A percentile compares a stretch with the other conserved stretches of the same genome.
Conservation (phyloP, 164 flowering plant species). For the Umbilicus rupestris region DNA sequence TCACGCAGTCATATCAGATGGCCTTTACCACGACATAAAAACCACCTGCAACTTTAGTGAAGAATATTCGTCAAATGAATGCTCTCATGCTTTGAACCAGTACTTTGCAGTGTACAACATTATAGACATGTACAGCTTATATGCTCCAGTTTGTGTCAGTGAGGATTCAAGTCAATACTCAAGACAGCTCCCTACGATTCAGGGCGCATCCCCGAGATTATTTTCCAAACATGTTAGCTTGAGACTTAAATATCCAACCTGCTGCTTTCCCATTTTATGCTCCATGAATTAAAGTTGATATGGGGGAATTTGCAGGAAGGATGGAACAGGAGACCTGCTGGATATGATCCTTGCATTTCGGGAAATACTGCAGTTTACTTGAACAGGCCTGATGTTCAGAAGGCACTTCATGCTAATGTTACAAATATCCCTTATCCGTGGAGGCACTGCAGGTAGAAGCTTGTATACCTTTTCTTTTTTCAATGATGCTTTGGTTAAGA, state of each 20-base stretch:
- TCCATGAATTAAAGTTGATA: not conserved
- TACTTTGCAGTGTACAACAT: conserved; percentile 42
- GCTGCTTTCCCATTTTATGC: not conserved
- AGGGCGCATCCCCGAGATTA: conserved; percentile 32
- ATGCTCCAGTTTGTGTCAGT: conserved; percentile 42
- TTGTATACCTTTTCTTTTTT: not conserved
- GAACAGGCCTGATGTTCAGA: conserved; percentile 74
- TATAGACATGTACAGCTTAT: conserved; percentile 73
- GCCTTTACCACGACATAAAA: conserved; percentile 28
- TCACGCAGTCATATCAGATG: conserved; percentile 71
- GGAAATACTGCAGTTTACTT: conserved; percentile 22
- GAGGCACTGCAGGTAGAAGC: conserved; percentile 61
- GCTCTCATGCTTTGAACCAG: conserved; percentile 21
- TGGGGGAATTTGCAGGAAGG: conserved; percentile 1
- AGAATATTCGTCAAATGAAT: conserved; percentile 5
- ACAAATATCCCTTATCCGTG: conserved; percentile 61
- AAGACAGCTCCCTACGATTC: conserved; percentile 17
- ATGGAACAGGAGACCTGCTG: conserved; percentile 2
- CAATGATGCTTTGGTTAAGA: not conserved
- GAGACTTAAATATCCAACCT: too few relatives aligned
- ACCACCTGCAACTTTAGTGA: conserved; percentile 42
- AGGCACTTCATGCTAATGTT: conserved; percentile 74
- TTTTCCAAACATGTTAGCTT: conserved; percentile 39
- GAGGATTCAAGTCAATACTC: conserved; percentile 9
- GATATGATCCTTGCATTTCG: conserved; percentile 3